A percentile compares a stretch with the other conserved stretches of the same genome.
phyloP scores from a whole-genome alignment of 139 green algal species.

The Astrephomene gubernaculifera region DNA sequence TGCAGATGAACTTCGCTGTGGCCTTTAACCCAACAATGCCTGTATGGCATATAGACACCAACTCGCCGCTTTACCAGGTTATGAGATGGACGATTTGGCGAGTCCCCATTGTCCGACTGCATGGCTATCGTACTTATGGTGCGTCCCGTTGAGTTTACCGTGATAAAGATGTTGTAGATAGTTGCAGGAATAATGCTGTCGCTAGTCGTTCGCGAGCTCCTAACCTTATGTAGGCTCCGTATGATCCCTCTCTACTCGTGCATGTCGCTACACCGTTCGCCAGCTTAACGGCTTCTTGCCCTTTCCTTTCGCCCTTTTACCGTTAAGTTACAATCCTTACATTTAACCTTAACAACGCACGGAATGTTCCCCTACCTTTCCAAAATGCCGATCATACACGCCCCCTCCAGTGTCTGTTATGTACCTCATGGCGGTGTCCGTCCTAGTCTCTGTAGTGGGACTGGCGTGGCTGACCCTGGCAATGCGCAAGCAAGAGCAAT shows the following conservation, averaged over 20 bases:
- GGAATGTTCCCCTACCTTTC: no score
- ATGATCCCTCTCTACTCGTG: neutral
- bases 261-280: neutral
- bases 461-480: slow-evolving; percentile 25
- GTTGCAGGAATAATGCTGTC: neutral
- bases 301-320: neutral
- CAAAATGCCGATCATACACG: no score
- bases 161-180: neutral
- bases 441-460: neutral
- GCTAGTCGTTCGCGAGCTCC: neutral
- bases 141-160: neutral
- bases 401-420: slow-evolving; percentile 3
- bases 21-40: neutral
- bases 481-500: slow-evolving; percentile 40
- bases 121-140: slow-evolving; percentile 32
- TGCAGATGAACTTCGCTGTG: slow-evolving; percentile 35
- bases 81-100: slow-evolving; percentile 29
- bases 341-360: neutral
- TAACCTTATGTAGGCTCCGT: neutral
- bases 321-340: neutral
- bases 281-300: neutral
- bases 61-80: neutral
- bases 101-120: neutral
- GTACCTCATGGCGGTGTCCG: slow-evolving; percentile 3
- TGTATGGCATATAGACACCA: neutral